A percentile compares a stretch with the other conserved stretches of the same genome.
Evolutionary conservation across 495 filamentous ascomycete genomes (phyloP).

Genomic region (Penicillium fimorum): DNA sequence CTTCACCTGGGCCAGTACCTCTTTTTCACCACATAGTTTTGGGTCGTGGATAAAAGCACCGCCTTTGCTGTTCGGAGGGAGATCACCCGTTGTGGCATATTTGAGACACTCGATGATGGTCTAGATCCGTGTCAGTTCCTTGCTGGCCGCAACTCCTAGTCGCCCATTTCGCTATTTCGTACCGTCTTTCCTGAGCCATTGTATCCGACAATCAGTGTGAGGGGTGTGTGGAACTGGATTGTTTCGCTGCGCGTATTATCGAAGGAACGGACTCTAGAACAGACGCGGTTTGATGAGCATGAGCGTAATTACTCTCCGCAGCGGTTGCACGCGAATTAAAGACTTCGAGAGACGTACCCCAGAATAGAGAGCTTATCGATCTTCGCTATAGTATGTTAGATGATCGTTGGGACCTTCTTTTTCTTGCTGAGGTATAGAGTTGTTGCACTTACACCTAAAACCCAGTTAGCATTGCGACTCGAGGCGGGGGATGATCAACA

Average conservation of each 20-base stretch:
- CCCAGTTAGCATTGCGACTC: slow-evolving; percentile 20
- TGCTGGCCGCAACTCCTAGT: neutral
- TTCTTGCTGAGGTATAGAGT: neutral
- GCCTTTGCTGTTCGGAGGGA: slow-evolving; percentile 89
- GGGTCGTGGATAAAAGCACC: slow-evolving; percentile 98
- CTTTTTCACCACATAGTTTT: slow-evolving; percentile 85
- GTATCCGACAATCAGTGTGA: slow-evolving; percentile 93
- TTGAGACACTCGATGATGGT: slow-evolving; percentile 99
- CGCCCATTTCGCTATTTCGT: slow-evolving; percentile 16
- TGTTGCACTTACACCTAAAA: slow-evolving; percentile 32
- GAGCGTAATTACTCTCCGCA: slow-evolving; percentile 1
- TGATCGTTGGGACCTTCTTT: slow-evolving; percentile 11
- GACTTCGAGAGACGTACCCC: slow-evolving; percentile 50
- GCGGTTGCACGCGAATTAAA: slow-evolving; percentile 1
- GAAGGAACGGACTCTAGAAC: slow-evolving; percentile 81
- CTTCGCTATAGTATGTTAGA: slow-evolving; percentile 46
- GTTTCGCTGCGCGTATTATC: slow-evolving; percentile 70
- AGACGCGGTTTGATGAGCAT: slow-evolving; percentile 3
- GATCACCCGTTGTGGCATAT: slow-evolving; percentile 92
- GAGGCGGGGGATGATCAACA: slow-evolving; percentile 9
- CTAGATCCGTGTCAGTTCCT: slow-evolving; percentile 33
- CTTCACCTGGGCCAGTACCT: slow-evolving; percentile 88
- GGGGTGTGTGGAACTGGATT: slow-evolving; percentile 85
- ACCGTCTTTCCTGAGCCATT: slow-evolving; percentile 97
- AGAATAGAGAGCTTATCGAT: slow-evolving; percentile 87